phyloP scores from a whole-genome alignment of 192 early-diverging fungal genomes.

The Coemansia sp. region DNA sequence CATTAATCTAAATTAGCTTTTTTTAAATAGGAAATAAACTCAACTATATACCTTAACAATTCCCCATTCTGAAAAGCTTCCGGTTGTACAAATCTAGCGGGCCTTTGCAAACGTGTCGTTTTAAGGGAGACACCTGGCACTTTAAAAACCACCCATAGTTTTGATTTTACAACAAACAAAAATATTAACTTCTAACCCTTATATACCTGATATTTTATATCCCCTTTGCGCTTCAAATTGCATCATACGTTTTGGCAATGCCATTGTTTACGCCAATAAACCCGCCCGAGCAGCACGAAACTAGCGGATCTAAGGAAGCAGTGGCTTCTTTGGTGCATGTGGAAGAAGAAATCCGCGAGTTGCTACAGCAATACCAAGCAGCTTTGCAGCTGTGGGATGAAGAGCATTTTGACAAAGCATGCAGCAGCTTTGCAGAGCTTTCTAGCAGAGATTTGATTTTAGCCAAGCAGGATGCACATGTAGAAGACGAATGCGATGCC shows the following conservation, averaged over 20 bases:
- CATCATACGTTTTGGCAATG: conserved; percentile 10
- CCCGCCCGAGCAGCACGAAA: conserved; percentile 7
- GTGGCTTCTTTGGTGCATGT: conserved; percentile 12
- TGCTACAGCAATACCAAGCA: conserved; percentile 26
- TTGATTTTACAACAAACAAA: no score
- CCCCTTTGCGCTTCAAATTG: conserved; percentile 2
- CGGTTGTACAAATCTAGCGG: no score
- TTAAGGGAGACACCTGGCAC: no score
- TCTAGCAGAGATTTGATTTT: conserved; percentile 11
- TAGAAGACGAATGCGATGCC: conserved; percentile 40
- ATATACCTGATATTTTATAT: background rate
- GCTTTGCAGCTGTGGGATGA: conserved; percentile 27
- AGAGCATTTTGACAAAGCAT: conserved; percentile 16
- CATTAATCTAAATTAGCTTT: no score
- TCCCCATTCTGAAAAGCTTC: no score
- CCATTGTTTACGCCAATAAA: conserved; percentile 31
- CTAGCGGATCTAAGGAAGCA: background rate
- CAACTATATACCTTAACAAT: no score
- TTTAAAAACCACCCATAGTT: conserved; percentile 1
- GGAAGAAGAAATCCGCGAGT: conserved; percentile 28
- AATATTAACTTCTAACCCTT: background rate
- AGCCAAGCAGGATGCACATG: conserved; percentile 10
- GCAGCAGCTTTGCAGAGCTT: conserved; percentile 9
- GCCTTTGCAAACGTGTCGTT: no score
- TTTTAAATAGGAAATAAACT: no score